A percentile compares a stretch with the other conserved stretches of the same genome.
phyloP scores from a whole-genome alignment of 2,329 filamentous ascomycete genomes.

The Aspergillus vadensis region DNA sequence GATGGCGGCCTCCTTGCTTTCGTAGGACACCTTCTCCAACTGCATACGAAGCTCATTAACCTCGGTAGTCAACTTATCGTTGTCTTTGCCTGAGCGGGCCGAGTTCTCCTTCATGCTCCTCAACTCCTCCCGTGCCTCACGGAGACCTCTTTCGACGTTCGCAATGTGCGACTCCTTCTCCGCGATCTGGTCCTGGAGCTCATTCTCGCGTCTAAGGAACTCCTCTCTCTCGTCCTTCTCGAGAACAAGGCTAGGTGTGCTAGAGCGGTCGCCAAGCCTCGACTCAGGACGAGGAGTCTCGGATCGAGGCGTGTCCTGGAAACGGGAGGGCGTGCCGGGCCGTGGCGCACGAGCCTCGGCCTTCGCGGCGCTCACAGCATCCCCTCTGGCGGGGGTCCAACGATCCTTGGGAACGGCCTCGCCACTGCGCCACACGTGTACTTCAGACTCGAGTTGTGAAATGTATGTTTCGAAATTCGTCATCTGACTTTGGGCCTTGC shows the following conservation, averaged over 20 bases:
- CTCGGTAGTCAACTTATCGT: slow-evolving; percentile 81
- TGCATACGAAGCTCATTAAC: slow-evolving; percentile 96
- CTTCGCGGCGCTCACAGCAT: slow-evolving; percentile 53
- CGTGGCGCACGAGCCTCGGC: slow-evolving; percentile 51
- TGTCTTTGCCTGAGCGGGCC: slow-evolving; percentile 79
- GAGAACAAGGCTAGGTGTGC: slow-evolving; percentile 81
- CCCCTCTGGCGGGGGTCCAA: slow-evolving; percentile 72
- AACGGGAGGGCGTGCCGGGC: slow-evolving; percentile 44
- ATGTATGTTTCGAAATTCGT: slow-evolving; percentile 89
- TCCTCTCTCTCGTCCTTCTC: slow-evolving; percentile 98
- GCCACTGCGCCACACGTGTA: slow-evolving; percentile 83
- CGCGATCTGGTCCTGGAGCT: slow-evolving; percentile 92
- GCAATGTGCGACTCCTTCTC: slow-evolving; percentile 85
- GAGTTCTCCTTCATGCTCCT: slow-evolving; percentile 82
- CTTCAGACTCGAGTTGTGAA: slow-evolving; percentile 76
- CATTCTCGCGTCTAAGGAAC: slow-evolving; percentile 91
- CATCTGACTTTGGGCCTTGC: slow-evolving; percentile 87
- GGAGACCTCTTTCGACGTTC: slow-evolving; percentile 75
- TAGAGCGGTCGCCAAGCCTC: slow-evolving; percentile 74
- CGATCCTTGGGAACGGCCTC: slow-evolving; percentile 85
- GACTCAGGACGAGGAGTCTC: slow-evolving; percentile 66
- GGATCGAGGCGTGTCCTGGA: slow-evolving; percentile 52
- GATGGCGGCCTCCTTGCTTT: slow-evolving; percentile 94
- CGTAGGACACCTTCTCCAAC: slow-evolving; percentile 90
- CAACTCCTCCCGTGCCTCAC: slow-evolving; percentile 84